These are phyloP conservation scores for Arachis hypogaea DNA, from an alignment of 306 rosid species.

Conservation along the genomic window DNA sequence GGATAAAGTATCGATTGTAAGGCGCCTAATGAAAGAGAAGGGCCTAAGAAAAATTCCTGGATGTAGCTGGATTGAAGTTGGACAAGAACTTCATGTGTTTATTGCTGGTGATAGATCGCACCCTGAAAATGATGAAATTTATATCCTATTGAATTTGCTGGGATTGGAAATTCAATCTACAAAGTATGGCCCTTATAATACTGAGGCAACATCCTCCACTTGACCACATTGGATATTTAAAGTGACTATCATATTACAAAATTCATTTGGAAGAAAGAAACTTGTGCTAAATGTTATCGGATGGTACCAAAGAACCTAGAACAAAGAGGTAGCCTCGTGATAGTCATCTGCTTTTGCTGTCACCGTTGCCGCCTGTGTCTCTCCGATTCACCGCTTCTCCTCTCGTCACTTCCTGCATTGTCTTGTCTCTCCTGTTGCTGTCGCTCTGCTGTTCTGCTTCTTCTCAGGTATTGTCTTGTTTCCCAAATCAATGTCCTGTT, in stretches of 20 bases:
- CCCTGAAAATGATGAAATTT: conserved; percentile 59
- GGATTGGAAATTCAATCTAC: conserved; percentile 51
- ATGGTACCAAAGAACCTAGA: conserved; percentile 1
- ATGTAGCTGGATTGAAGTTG: conserved; percentile 84
- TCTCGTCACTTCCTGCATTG: no score
- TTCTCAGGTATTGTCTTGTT: no score
- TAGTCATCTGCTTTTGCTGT: no score
- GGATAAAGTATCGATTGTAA: conserved; percentile 61
- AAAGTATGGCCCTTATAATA: conserved; percentile 28
- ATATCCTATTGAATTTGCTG: conserved; percentile 53
- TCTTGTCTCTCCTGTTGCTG: no score
- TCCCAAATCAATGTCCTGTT: no score
- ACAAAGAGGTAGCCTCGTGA: neutral
- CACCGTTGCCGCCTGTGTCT: no score
- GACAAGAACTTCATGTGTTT: conserved; percentile 62
- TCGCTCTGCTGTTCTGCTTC: no score
- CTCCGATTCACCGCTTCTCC: no score
- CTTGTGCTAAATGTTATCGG: neutral
- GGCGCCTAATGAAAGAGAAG: conserved; percentile 69
- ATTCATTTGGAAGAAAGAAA: conserved; percentile 6
- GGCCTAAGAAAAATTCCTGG: conserved; percentile 73
- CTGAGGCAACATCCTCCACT: conserved; percentile 12
- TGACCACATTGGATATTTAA: conserved; percentile 5
- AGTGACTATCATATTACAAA: conserved; percentile 10
- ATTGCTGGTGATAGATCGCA: conserved; percentile 76